Evolutionary conservation across 129 eudicot genomes (phyloP).

Genomic region (Kitagawia praeruptora): DNA sequence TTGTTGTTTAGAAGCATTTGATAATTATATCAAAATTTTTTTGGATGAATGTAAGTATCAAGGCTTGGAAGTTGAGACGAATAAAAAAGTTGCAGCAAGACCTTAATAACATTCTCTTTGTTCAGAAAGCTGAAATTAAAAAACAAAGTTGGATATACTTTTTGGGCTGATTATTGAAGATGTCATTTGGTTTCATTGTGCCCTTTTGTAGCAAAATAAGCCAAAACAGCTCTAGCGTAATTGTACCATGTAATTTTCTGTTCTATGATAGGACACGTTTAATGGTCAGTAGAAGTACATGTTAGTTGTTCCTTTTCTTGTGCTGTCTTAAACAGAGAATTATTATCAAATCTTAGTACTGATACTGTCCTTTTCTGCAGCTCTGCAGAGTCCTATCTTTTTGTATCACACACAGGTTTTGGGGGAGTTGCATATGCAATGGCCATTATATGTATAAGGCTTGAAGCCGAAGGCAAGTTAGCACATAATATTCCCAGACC

Average conservation of each 20-base stretch:
- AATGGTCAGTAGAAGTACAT: background rate
- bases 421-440: slow-evolving; percentile 97
- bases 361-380: slow-evolving; percentile 30
- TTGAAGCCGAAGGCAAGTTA: slow-evolving; percentile 58
- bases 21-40: background rate
- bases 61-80: background rate
- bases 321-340: background rate
- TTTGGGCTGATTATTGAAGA: background rate
- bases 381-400: slow-evolving; percentile 78
- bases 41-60: background rate
- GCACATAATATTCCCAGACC: slow-evolving; percentile 25
- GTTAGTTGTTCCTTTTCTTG: too few relatives aligned
- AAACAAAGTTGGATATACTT: background rate
- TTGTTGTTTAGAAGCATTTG: background rate
- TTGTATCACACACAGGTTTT: slow-evolving; percentile 94
- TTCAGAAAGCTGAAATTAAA: background rate
- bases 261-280: background rate
- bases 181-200: background rate
- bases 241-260: background rate
- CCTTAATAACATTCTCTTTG: background rate
- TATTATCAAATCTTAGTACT: background rate
- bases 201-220: background rate
- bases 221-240: background rate
- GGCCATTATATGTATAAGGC: slow-evolving; percentile 79
- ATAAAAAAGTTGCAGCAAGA: background rate